Evolutionary conservation across 1,284 basidiomycete genomes (phyloP), one percentile per base, ranked within the genome.

Genomic region (Mycena sp.): DNA sequence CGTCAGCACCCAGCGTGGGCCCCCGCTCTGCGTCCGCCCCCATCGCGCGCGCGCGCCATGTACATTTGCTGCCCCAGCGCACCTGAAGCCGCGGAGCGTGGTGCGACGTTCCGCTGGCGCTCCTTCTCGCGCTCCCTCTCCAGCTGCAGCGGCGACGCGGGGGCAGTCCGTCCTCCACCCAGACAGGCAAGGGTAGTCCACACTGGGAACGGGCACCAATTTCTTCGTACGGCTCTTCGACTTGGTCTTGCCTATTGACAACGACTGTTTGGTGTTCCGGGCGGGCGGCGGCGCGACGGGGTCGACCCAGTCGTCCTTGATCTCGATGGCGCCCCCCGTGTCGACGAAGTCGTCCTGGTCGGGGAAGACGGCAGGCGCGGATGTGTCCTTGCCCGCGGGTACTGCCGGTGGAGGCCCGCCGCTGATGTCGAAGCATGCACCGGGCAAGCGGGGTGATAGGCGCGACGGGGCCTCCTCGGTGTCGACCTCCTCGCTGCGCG

Each of bases 131-230:
- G 16, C n/a, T n/a, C n/a, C n/a, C n/a, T n/a, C n/a, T n/a, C n/a
- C n/a, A n/a, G n/a, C n/a, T n/a, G n/a, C n/a, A 60, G 61, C 16
- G 52, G 50, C 52, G 49, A 54, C 25, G 69, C 44, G n/a, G 63
- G 68, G 53, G 73, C 19, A 80, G 78, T 75, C 71, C 35, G 76
- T 73, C 23, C 57, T 59, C 62, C 11, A 30, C 49, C 37, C 45
- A 64, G 14, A 80, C 77, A 6, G 89, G 88, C 76, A 90, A 91
- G 38, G 88, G 87, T 84, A 88, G 70, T 86, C 83, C 59, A 83
- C 77, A 45, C 77, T 61, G 11, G 80, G 80, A 2, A 81, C 78
- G 14, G 80, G 79, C 1, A 81, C 64, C 61, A 72, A 69, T 64
- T 78, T 80, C 70, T 71, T 77, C 56, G 65, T 68, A 70, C 75